These are phyloP conservation scores for Cladophialophora bantiana DNA, from an alignment of 2,329 filamentous ascomycete species.

Conservation along the genomic window DNA sequence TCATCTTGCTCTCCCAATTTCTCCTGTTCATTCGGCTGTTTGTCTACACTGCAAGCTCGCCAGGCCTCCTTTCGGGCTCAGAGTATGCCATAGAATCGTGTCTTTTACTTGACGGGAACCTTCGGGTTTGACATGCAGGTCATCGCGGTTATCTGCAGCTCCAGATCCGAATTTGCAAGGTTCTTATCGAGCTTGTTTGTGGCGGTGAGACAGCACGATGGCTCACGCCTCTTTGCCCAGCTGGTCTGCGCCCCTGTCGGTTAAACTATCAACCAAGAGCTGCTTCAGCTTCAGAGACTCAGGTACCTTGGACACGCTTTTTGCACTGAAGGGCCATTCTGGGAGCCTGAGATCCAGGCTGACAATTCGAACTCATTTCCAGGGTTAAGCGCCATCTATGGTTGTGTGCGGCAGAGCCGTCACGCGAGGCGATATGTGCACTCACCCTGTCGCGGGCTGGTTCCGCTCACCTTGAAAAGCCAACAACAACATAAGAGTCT, in stretches of 20 bases:
- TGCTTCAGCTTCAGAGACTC: conserved; percentile 25
- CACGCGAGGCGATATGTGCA: conserved; percentile 25
- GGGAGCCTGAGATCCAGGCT: conserved; percentile 14
- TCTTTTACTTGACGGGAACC: conserved; percentile 13
- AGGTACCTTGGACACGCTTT: conserved; percentile 21
- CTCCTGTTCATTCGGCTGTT: conserved; percentile 15
- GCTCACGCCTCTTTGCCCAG: conserved; percentile 27
- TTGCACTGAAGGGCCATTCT: neutral
- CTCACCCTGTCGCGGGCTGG: conserved; percentile 24
- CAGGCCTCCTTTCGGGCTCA: neutral
- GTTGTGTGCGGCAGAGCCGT: conserved; percentile 24
- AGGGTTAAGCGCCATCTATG: conserved; percentile 17
- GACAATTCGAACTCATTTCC: conserved; percentile 25
- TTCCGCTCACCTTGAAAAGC: conserved; percentile 21
- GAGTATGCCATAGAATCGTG: conserved; percentile 30
- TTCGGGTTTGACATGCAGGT: conserved; percentile 33
- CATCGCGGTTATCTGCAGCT: conserved; percentile 35
- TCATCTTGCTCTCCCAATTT: conserved; percentile 17
- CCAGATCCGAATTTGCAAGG: conserved; percentile 31
- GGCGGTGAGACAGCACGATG: conserved; percentile 31
- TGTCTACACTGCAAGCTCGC: conserved; percentile 7
- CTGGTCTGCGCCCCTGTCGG: conserved; percentile 27
- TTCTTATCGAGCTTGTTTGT: conserved; percentile 22
- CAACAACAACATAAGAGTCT: conserved; percentile 23
- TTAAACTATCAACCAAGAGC: conserved; percentile 34